These are phyloP conservation scores for Diaporthe sp. DNA, from an alignment of 2,329 filamentous ascomycete genomes.

Conservation along the genomic window DNA sequence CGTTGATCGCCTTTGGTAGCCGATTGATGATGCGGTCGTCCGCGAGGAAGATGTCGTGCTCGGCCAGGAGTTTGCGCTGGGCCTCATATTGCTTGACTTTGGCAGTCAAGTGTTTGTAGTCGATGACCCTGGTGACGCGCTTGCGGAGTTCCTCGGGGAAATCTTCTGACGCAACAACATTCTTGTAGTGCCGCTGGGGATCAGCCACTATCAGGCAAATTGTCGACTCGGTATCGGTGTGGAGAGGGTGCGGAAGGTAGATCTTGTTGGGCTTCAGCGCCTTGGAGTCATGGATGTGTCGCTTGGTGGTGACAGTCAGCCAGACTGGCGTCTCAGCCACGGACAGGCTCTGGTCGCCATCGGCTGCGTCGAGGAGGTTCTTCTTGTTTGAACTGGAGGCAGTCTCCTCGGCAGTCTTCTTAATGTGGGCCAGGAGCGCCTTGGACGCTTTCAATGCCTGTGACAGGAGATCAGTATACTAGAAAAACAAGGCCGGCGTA, in stretches of 20 bases:
- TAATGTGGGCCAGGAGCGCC: conserved; percentile 73
- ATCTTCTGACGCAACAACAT: conserved; percentile 81
- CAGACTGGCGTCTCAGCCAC: conserved; percentile 68
- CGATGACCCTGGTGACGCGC: conserved; percentile 83
- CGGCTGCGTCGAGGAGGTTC: conserved; percentile 65
- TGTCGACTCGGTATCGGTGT: conserved; percentile 74
- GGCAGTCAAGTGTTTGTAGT: conserved; percentile 81
- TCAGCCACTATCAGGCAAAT: conserved; percentile 90
- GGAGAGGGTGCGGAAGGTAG: conserved; percentile 80
- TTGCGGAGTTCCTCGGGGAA: conserved; percentile 78
- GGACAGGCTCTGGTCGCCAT: conserved; percentile 58
- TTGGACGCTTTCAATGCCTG: conserved; percentile 75
- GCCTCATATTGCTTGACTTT: conserved; percentile 93
- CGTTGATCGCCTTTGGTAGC: conserved; percentile 85
- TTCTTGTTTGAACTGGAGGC: conserved; percentile 64
- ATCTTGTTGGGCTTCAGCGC: conserved; percentile 89
- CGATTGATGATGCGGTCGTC: conserved; percentile 86
- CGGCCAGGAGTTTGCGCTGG: conserved; percentile 83
- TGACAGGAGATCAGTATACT: conserved; percentile 26
- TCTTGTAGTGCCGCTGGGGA: conserved; percentile 89
- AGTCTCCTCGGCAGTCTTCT: conserved; percentile 66
- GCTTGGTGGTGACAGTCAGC: conserved; percentile 75
- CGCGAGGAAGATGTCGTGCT: conserved; percentile 94
- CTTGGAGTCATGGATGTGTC: conserved; percentile 78
- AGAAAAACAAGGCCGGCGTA: conserved; percentile 5